Percentiles rank a stretch among this genome's conserved stretches.
phyloP scores from a whole-genome alignment of 2,329 filamentous ascomycete genomes.

The Cordyceps javanica region DNA sequence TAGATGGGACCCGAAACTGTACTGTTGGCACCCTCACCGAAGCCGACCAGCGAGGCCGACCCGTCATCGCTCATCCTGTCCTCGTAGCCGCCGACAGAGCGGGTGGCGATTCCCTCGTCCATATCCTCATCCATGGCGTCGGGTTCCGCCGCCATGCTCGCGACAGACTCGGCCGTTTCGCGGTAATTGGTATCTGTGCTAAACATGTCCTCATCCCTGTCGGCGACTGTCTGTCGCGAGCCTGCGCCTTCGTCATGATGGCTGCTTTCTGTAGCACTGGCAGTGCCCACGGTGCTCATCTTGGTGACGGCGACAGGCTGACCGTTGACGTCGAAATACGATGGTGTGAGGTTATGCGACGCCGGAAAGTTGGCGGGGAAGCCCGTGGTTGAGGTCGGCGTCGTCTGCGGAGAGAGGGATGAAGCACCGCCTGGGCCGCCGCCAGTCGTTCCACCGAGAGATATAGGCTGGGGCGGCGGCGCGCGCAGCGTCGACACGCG shows the following conservation, averaged over 20 bases:
- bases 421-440: constrained; percentile 24
- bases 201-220: constrained; percentile 60
- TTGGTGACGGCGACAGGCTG: constrained; percentile 62
- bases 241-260: constrained; percentile 49
- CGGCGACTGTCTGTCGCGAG: constrained; percentile 46
- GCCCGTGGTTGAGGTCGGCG: constrained; percentile 41
- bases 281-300: constrained; percentile 87
- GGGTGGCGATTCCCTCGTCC: constrained; percentile 35
- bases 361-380: constrained; percentile 35
- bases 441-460: constrained; percentile 21
- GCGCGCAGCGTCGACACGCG: constrained; percentile 72
- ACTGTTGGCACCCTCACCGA: constrained; percentile 85
- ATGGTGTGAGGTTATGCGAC: constrained; percentile 44
- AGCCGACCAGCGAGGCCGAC: constrained; percentile 77
- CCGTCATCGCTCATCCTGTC: constrained; percentile 84
- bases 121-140: constrained; percentile 50
- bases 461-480: constrained; percentile 25
- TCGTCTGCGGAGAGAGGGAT: constrained; percentile 43
- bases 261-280: constrained; percentile 80
- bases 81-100: constrained; percentile 46
- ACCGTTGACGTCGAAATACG: constrained; percentile 76
- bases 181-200: constrained; percentile 60
- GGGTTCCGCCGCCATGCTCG: constrained; percentile 41
- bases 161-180: constrained; percentile 53
- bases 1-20: constrained; percentile 76